Evolutionary conservation across 2,329 filamentous ascomycete species (phyloP).

Genomic region (Lasiodiplodia theobromae): DNA sequence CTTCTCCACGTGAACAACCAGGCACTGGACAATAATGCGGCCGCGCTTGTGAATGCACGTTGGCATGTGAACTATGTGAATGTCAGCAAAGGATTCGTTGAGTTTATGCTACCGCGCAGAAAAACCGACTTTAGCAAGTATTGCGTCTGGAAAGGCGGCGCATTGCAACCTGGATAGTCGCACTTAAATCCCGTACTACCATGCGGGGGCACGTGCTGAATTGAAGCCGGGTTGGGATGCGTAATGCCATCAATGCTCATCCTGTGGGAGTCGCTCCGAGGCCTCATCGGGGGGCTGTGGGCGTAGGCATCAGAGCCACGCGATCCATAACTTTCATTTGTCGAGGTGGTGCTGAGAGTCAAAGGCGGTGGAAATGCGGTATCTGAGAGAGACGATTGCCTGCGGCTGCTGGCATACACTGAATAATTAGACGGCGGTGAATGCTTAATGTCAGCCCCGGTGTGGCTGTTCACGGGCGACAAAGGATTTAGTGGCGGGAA

Average conservation of each 20-base stretch:
- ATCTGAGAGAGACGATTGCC: slow-evolving; percentile 20
- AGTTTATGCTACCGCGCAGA: not conserved
- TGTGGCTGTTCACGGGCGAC: slow-evolving; percentile 43
- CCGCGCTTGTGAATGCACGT: slow-evolving; percentile 69
- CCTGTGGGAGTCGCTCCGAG: slow-evolving; percentile 16
- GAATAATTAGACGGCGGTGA: slow-evolving; percentile 32
- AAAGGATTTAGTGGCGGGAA: slow-evolving; percentile 42
- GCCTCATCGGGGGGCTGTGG: slow-evolving; percentile 18
- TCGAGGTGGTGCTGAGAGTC: slow-evolving; percentile 38
- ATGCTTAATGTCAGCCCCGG: slow-evolving; percentile 34
- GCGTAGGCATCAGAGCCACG: slow-evolving; percentile 20
- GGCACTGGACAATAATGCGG: slow-evolving; percentile 69
- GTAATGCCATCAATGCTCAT: slow-evolving; percentile 64
- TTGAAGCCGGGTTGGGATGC: slow-evolving; percentile 38
- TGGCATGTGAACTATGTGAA: slow-evolving; percentile 69
- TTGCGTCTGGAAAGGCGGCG: slow-evolving; percentile 77
- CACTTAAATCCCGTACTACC: slow-evolving; percentile 56
- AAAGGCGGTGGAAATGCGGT: slow-evolving; percentile 50
- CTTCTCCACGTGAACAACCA: slow-evolving; percentile 64
- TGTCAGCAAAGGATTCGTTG: not conserved
- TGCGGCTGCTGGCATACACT: slow-evolving; percentile 11
- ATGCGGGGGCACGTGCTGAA: slow-evolving; percentile 27
- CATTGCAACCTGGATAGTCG: slow-evolving; percentile 69
- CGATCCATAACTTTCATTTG: slow-evolving; percentile 52
- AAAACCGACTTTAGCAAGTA: slow-evolving; percentile 72